Evolutionary conservation across 768 basidiomycete genomes (phyloP).

Genomic region (Stropharia rugosoannulata): DNA sequence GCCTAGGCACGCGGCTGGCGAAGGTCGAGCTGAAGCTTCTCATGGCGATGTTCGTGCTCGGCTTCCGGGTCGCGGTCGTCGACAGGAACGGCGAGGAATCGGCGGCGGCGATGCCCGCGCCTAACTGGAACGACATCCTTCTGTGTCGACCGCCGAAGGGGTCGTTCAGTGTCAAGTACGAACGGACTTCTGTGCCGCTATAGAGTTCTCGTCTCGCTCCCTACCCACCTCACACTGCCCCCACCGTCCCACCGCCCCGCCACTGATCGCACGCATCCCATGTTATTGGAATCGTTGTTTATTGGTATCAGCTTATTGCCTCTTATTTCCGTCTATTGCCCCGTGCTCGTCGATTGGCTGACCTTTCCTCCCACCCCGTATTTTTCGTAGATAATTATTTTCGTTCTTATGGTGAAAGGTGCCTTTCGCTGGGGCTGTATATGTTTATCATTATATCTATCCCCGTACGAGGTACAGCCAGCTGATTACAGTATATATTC

Average conservation of each 20-base stretch:
- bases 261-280: background rate
- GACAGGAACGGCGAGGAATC: slow-evolving; percentile 46
- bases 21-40: slow-evolving; percentile 74
- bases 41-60: slow-evolving; percentile 64
- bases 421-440: background rate
- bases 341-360: slow-evolving; percentile 1
- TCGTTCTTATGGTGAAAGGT: background rate
- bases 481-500: slow-evolving; percentile 9
- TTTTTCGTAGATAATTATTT: slow-evolving; percentile 6
- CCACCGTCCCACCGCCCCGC: background rate
- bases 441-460: slow-evolving; percentile 12
- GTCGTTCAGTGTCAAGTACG: slow-evolving; percentile 54
- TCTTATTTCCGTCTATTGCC: slow-evolving; percentile 2
- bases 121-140: slow-evolving; percentile 80
- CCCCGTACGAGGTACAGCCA: slow-evolving; percentile 4
- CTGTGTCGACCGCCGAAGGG: slow-evolving; percentile 61
- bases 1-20: slow-evolving; percentile 74
- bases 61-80: slow-evolving; percentile 58
- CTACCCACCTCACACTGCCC: too few species aligned
- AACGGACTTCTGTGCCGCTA: slow-evolving; percentile 34
- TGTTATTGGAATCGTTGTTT: background rate
- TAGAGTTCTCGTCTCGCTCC: slow-evolving; percentile 17
- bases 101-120: slow-evolving; percentile 42
- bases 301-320: slow-evolving; percentile 3
- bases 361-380: slow-evolving; percentile 2